Evolutionary conservation across 2,329 filamentous ascomycete genomes (phyloP), one percentile per base, ranked within the genome.

Genomic region (Ceratocystis cubensis): DNA sequence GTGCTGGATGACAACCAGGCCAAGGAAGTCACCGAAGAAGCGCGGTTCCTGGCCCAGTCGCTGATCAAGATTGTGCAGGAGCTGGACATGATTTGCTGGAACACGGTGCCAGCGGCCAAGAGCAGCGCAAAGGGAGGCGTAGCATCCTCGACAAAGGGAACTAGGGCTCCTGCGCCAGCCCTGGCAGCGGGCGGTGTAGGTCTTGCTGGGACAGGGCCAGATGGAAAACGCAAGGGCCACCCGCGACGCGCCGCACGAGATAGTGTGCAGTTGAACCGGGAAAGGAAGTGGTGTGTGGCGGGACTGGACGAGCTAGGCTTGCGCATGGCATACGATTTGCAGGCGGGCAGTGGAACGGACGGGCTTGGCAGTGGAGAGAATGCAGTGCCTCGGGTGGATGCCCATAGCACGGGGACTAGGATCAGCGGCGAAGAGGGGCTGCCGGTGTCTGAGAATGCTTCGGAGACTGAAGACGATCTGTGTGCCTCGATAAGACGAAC

Each of bases 201-300:
- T 41, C 37, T 41, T 30, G 61, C 41, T 44, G 22, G 22, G 1
- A 44, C 22, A 7, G 41, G 37, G 13, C 28, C 61, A 1, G 48
- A 50, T 15, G 65, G 41, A 1, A 64, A 64, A 8, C 61, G 61
- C 45, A 67, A 67, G 62, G 53, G 61, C 25, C 65, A 67, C 25
- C 50, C 65, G 15, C 65, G 65, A 41, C 50, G 65, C 22, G 61
- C 62, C 5, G 65, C 65, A 10, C n/a, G 65, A 13, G 65, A 67
- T 28, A 64, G 61, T 10, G 65, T 67, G 25, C 65, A 67, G 48
- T 67, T 67, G 53, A 67, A 53, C 22, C 65, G 65, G 10, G 65
- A 67, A 46, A 61, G 64, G 8, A 65, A 64, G 22, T 64, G 65
- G 50, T 67, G 61, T 62, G 25, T 41, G 25, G 62, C 41, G 25